Evolutionary conservation across 225 moss, liverwort and hornwort genomes (phyloP).

Genomic region (Lunularia cruciata): DNA sequence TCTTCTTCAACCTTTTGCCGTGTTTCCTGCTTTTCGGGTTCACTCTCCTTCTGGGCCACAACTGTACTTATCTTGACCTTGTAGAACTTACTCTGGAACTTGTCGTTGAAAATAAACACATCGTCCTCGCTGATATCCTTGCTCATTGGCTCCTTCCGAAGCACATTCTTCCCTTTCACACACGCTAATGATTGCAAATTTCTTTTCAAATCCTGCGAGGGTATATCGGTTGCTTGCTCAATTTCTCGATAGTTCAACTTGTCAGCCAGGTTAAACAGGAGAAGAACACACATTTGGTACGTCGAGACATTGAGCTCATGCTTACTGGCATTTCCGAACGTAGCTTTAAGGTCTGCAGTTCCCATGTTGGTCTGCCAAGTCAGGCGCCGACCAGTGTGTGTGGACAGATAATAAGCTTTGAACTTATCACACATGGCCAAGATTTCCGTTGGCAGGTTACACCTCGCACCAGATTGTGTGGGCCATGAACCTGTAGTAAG

Average conservation of each 20-base stretch:
- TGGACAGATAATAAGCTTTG: constrained; percentile 48
- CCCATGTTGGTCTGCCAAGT: constrained; percentile 58
- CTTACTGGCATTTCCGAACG: constrained; percentile 37
- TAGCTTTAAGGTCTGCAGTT: constrained; percentile 47
- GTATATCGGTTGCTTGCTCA: constrained; percentile 43
- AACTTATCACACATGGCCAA: constrained; percentile 50
- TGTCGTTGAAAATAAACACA: constrained; percentile 41
- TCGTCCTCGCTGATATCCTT: constrained; percentile 42
- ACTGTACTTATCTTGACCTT: constrained; percentile 47
- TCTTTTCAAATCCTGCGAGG: constrained; percentile 35
- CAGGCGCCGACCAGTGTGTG: constrained; percentile 44
- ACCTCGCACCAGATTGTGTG: constrained; percentile 46
- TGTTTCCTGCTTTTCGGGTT: constrained; percentile 45
- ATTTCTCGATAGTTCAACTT: constrained; percentile 42
- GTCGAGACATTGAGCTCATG: constrained; percentile 54
- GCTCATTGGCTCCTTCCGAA: constrained; percentile 45
- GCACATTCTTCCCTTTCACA: constrained; percentile 39
- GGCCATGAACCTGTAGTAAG: constrained; percentile 54
- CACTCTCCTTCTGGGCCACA: constrained; percentile 47
- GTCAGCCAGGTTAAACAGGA: constrained; percentile 47
- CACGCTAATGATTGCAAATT: constrained; percentile 38
- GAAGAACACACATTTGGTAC: constrained; percentile 47
- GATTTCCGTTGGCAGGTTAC: constrained; percentile 48
- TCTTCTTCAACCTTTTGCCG: constrained; percentile 46
- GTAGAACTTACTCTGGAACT: constrained; percentile 42